Evolutionary conservation across 2,329 filamentous ascomycete genomes (phyloP).

Genomic region (Claviceps citrina): DNA sequence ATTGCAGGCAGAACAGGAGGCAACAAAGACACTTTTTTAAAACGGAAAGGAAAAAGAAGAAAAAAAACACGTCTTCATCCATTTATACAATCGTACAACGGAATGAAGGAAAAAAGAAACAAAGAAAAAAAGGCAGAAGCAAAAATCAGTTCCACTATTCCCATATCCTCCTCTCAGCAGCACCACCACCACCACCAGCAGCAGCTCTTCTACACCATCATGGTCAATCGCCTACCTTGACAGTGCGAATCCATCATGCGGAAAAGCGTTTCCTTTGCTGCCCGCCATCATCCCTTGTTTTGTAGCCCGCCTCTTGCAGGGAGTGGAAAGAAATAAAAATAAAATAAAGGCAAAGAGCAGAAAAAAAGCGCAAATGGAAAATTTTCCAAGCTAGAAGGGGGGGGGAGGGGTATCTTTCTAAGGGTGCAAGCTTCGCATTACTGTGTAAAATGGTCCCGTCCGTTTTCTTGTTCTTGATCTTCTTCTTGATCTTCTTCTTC

Average conservation of each 20-base stretch:
- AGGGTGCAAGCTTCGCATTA: slow-evolving; percentile 16
- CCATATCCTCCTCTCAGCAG: not conserved
- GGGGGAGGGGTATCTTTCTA: slow-evolving; percentile 28
- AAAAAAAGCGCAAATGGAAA: slow-evolving; percentile 4
- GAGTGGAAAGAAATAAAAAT: not conserved
- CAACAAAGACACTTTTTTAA: too few relatives aligned
- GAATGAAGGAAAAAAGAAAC: too few relatives aligned
- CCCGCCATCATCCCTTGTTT: not conserved
- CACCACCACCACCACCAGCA: not conserved
- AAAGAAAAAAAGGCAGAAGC: too few relatives aligned
- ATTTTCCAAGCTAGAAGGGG: slow-evolving; percentile 19
- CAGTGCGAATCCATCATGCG: too few relatives aligned
- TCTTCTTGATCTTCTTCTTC: not conserved
- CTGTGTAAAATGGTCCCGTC: too few relatives aligned
- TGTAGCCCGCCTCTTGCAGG: not conserved
- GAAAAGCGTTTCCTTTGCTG: too few relatives aligned
- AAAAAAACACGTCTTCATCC: too few relatives aligned
- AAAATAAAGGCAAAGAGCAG: not conserved
- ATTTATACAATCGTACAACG: too few relatives aligned
- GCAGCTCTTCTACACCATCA: not conserved
- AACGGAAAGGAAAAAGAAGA: too few relatives aligned
- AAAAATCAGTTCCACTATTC: not conserved
- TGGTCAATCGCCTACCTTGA: not conserved
- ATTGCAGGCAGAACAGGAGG: too few relatives aligned
- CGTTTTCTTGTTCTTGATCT: too few relatives aligned